These are phyloP conservation scores for Pseudonitzschia multiseries DNA, from an alignment of 108 stramenopile species.

Conservation along the genomic window DNA sequence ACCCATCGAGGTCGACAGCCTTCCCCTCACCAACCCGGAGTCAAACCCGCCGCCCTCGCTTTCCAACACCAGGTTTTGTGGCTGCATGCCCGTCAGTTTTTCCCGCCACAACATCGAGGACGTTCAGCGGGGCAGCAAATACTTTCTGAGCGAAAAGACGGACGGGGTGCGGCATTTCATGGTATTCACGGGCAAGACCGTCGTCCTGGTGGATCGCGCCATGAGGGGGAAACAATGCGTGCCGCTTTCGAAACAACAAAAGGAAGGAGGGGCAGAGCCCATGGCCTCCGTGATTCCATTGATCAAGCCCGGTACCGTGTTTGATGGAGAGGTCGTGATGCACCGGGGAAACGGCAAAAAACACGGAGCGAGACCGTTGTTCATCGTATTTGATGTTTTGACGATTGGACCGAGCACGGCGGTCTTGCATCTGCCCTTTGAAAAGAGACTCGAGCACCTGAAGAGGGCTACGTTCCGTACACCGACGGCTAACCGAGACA, in stretches of 20 bases:
- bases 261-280: conserved; percentile 30
- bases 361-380: conserved; percentile 70
- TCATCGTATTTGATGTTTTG: conserved; percentile 95
- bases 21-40: conserved; percentile 40
- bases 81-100: conserved; percentile 96
- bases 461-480: conserved; percentile 69
- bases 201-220: conserved; percentile 88
- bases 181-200: conserved; percentile 86
- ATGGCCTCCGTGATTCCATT: conserved; percentile 45
- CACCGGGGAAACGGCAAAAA: conserved; percentile 49
- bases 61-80: conserved; percentile 77
- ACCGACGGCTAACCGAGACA: conserved; percentile 49
- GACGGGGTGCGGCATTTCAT: conserved; percentile 95
- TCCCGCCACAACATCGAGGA: conserved; percentile 90
- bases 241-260: conserved; percentile 12
- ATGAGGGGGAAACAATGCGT: conserved; percentile 82
- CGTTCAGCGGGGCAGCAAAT: conserved; percentile 78
- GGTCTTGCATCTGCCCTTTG: conserved; percentile 82
- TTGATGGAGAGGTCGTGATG: conserved; percentile 97
- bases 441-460: conserved; percentile 76
- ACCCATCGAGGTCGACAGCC: conserved; percentile 19
- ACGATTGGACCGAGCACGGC: conserved; percentile 63
- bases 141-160: conserved; percentile 95
- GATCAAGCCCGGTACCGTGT: conserved; percentile 84
- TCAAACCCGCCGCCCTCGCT: conserved; percentile 39